Evolutionary conservation across 164 flowering plant species (phyloP), one percentile per base, ranked within the genome.

Genomic region (Dillenia suffruticosa): DNA sequence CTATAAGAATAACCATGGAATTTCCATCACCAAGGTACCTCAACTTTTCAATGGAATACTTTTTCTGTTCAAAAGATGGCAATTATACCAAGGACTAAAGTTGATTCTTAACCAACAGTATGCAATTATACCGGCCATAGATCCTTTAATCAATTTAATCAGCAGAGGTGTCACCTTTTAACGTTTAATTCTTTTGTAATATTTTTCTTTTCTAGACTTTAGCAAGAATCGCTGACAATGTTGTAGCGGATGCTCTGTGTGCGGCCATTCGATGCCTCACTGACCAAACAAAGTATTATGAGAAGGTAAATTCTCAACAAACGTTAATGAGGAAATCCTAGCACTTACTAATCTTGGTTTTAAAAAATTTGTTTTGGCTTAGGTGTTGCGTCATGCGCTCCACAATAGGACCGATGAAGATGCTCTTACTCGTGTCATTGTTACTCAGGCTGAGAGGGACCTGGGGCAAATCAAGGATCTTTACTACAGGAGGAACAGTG

Each of bases 381-480:
- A 81, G 82, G 74, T 79, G 24, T 52, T 88, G 64, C 74, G 91
- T 1, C 60, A 62, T 43, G 84, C 87, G 13, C 74, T 90, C 49
- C 74, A 67, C 63, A 72, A 72, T 73, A 90, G 92, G 40, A 87
- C 84, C 0, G 92, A 90, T 44, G 96, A 90, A 71, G 82, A 82
- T 61, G 81, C 82, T 8, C 76, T 93, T 12, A 87, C 89, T 0
- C 75, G 96, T 1, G 92, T 89, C 5, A 74, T 89, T 12, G 81
- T 85, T 10, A 79, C 91, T 2, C 76, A 88, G 12, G 97, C 98
- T 1, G 98, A 89, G 77, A 79, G 73, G 60, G 92, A 93, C 68
- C 69, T 92, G 82, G 46, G 63, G 67, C 73, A 74, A 54, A 93
- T 93, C 65, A 87, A 83, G 63, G 95, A 89, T 53, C 71, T 71